Evolutionary conservation across 176 grass and related monocot genomes (phyloP).

Genomic region (Oryza coarctata): DNA sequence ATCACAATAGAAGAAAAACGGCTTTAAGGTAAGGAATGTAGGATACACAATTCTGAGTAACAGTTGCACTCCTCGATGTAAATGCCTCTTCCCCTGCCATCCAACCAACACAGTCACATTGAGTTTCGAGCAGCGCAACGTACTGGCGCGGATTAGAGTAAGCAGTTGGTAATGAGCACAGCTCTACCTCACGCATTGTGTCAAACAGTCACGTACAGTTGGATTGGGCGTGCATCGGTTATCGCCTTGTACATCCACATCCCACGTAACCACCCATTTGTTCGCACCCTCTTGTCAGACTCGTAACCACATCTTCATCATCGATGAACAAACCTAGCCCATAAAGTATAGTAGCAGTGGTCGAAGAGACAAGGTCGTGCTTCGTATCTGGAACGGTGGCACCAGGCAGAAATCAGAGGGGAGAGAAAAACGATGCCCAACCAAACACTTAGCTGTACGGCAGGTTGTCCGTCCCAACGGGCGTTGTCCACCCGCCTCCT

Average conservation of each 20-base stretch:
- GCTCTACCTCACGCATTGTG: not conserved
- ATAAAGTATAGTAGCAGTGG: too few species aligned
- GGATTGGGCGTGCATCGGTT: too few species aligned
- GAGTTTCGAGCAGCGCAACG: not conserved
- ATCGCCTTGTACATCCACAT: not conserved
- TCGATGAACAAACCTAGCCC: not conserved
- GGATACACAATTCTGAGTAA: too few species aligned
- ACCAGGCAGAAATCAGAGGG: not conserved
- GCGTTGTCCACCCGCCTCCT: not conserved
- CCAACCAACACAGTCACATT: too few species aligned
- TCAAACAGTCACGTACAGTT: not conserved
- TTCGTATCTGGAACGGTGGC: not conserved
- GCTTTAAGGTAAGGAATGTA: too few species aligned
- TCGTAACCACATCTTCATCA: not conserved
- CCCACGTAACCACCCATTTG: not conserved
- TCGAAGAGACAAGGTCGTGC: not conserved
- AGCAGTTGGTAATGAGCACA: too few species aligned
- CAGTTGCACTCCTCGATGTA: too few species aligned
- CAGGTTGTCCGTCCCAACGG: conserved; percentile 13
- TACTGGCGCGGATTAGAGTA: not conserved
- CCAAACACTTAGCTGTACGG: conserved; percentile 29
- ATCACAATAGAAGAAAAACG: too few species aligned
- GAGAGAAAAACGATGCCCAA: not conserved
- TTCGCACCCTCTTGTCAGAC: not conserved
- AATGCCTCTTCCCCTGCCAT: too few species aligned